These are phyloP conservation scores for Globisporangium emineosum DNA, from an alignment of 352 stramenopile genomes.

Conservation along the genomic window DNA sequence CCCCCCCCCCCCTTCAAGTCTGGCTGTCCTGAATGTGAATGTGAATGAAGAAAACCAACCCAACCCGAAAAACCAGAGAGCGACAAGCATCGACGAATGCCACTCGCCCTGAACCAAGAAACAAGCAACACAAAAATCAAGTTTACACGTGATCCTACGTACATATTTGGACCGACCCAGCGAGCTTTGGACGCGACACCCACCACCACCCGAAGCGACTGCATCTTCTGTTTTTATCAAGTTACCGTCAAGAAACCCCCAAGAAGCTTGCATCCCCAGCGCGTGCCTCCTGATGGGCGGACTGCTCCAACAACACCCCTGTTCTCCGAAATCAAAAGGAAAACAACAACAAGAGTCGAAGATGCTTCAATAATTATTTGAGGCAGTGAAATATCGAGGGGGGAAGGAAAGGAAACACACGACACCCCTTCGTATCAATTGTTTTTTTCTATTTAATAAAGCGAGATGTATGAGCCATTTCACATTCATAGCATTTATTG, in stretches of 20 bases:
- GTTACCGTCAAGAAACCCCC: slow-evolving; percentile 13
- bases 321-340: slow-evolving; percentile 6
- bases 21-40: slow-evolving; percentile 10
- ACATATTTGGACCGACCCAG: slow-evolving; percentile 16
- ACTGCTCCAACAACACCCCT: neutral
- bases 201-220: slow-evolving; percentile 8
- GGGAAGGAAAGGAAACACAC: neutral
- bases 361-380: slow-evolving; percentile 23
- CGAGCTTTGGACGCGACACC: slow-evolving; percentile 2
- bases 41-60: slow-evolving; percentile 8
- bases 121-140: slow-evolving; percentile 9
- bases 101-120: neutral
- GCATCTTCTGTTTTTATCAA: slow-evolving; percentile 23
- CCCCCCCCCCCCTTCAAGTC: neutral
- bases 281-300: neutral
- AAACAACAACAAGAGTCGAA: slow-evolving; percentile 17
- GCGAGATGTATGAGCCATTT: slow-evolving; percentile 10
- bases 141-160: slow-evolving; percentile 13
- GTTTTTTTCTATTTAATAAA: slow-evolving; percentile 40
- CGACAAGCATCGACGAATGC: neutral
- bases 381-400: slow-evolving; percentile 14
- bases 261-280: neutral
- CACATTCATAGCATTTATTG: neutral
- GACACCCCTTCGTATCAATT: slow-evolving; percentile 14
- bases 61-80: slow-evolving; percentile 1